A percentile compares a stretch with the other conserved stretches of the same genome.
These are phyloP conservation scores for Erythrobasidium hasegawianum DNA, from an alignment of 1,284 basidiomycete species.

Conservation along the genomic window DNA sequence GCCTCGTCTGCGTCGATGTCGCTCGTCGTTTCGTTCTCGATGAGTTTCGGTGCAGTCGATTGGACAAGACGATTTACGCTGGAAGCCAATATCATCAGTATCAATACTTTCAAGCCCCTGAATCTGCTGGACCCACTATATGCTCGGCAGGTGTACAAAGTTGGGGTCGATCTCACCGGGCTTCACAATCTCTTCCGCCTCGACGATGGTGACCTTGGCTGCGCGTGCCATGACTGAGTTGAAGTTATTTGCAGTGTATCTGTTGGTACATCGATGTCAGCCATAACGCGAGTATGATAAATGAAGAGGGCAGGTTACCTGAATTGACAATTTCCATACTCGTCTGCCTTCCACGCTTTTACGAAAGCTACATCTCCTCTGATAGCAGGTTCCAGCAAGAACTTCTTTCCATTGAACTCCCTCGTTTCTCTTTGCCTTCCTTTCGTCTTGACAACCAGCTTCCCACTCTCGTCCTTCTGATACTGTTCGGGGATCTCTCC, in stretches of 20 bases:
- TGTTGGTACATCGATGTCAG: too few species aligned
- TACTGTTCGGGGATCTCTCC: conserved; percentile 48
- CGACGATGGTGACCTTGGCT: conserved; percentile 83
- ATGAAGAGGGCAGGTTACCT: too few species aligned
- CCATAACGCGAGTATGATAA: too few species aligned
- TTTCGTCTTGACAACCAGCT: conserved; percentile 44
- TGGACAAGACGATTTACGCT: conserved; percentile 40
- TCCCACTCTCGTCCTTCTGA: conserved; percentile 52
- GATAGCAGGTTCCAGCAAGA: conserved; percentile 81
- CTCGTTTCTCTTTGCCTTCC: conserved; percentile 63
- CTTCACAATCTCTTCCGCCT: conserved; percentile 90
- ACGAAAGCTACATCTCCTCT: conserved; percentile 68
- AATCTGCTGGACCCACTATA: too few species aligned
- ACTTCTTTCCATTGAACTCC: conserved; percentile 75
- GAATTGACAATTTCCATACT: conserved; percentile 54
- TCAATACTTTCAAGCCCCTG: too few species aligned
- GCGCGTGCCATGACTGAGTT: conserved; percentile 80
- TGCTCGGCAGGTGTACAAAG: conserved; percentile 58
- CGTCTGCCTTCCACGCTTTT: conserved; percentile 92
- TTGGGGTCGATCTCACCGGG: conserved; percentile 76
- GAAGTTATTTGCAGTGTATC: conserved; percentile 64
- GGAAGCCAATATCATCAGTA: too few species aligned
- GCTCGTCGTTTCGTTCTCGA: conserved; percentile 8
- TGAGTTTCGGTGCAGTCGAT: background rate
- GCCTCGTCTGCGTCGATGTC: conserved; percentile 13